phyloP scores from a whole-genome alignment of 2,329 filamentous ascomycete genomes.

The Exophiala xenobiotica region DNA sequence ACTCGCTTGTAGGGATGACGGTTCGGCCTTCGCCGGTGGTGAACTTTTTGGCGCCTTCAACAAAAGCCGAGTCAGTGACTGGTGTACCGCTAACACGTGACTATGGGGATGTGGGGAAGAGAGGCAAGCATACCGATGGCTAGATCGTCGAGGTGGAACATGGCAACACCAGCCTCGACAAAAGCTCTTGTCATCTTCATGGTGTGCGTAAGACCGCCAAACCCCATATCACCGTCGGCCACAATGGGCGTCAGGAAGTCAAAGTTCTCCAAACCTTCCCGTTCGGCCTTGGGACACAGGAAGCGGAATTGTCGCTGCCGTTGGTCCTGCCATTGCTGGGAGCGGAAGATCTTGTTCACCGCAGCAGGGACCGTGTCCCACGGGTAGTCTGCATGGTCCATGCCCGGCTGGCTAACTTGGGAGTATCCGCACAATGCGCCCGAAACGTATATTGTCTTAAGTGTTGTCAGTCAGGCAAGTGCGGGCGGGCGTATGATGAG shows the following conservation, averaged over 20 bases:
- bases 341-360: slow-evolving; percentile 43
- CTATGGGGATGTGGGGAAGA: no score
- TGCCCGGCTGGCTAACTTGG: slow-evolving; percentile 40
- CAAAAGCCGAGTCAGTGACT: background rate
- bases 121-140: slow-evolving; percentile 39
- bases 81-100: no score
- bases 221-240: slow-evolving; percentile 47
- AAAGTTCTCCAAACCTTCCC: slow-evolving; percentile 38
- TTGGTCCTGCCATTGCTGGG: slow-evolving; percentile 44
- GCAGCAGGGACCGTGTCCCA: slow-evolving; percentile 45
- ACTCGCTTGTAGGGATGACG: slow-evolving; percentile 43
- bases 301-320: slow-evolving; percentile 42
- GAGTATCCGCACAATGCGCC: slow-evolving; percentile 43
- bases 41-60: slow-evolving; percentile 39
- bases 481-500: no score
- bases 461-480: background rate
- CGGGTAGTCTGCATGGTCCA: slow-evolving; percentile 46
- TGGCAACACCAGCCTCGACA: slow-evolving; percentile 45
- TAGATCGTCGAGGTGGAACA: slow-evolving; percentile 47
- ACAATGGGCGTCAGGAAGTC: slow-evolving; percentile 45
- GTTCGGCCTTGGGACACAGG: slow-evolving; percentile 33
- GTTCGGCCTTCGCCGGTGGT: slow-evolving; percentile 44
- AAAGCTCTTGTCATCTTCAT: slow-evolving; percentile 45
- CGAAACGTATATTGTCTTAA: slow-evolving; percentile 42
- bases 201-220: slow-evolving; percentile 41